Base-by-base conservation (phyloP, 352 stramenopile genomes). In the Globisporangium emineosum region DNA sequence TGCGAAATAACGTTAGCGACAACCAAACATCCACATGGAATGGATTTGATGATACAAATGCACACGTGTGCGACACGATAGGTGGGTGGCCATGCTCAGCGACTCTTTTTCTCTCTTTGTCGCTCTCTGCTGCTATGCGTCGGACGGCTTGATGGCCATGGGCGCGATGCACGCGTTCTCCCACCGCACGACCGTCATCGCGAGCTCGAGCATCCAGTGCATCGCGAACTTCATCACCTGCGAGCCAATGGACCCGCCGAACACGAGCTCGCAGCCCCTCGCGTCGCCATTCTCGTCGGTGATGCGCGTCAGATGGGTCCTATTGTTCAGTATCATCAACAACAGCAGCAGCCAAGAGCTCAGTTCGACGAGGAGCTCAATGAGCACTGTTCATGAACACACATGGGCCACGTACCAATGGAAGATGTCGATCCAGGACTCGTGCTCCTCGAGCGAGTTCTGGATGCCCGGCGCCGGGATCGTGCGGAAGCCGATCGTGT, bases 131-230 rank as follows among this genome's bases (percentile, higher is more conserved):
- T n/a, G 12, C 30, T 7, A 23, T 35, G 15, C 25, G 5, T n/a
- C 9, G 8, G 50, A 43, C 55, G 72, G 62, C 59, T 70, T 71
- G 56, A 90, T 79, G 42, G 81, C 77, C 56, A 89, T 63, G 0
- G 81, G 81, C 19, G 76, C 75, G 13, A 89, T 62, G 54, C 76
- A 85, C 7, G 76, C 71, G 45, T 78, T 87, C 53, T 91, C 81
- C 79, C 81, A 89, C 33, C 79, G 76, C 47, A 91, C 72, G 43
- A 88, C 78, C 4, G 77, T 88, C 76, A 89, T 85, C 40, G 86
- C 79, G 64, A 91, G 76, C 71, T 91, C 79, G n/a, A 91, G 76
- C 79, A 89, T 88, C 79, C 81, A 91, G 58, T 88, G 78, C 43
- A 77, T 73, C 4, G 79, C 79, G 19, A 88, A 89, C 58, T 86